Evolutionary conservation across 768 basidiomycete species (phyloP).

Genomic region (Multifurca ochricompacta): DNA sequence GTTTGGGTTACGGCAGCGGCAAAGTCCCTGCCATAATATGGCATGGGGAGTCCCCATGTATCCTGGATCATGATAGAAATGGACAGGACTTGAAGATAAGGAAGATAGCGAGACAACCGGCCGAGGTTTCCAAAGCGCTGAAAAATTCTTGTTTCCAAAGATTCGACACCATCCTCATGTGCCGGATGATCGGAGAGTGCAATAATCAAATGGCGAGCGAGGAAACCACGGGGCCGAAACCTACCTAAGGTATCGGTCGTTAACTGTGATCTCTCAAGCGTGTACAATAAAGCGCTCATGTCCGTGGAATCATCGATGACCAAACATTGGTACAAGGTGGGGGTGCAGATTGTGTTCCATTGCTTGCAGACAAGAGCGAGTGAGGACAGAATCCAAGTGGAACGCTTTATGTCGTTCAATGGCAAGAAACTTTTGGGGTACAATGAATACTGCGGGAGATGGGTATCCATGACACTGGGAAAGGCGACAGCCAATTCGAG

Average conservation of each 20-base stretch:
- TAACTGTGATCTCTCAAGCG: not conserved
- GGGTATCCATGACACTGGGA: not conserved
- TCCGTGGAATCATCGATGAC: not conserved
- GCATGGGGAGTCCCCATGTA: not conserved
- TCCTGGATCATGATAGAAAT: slow-evolving; percentile 6
- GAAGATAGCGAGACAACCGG: slow-evolving; percentile 6
- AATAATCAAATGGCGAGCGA: slow-evolving; percentile 14
- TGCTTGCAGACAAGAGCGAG: slow-evolving; percentile 11
- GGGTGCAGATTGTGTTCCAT: slow-evolving; percentile 10
- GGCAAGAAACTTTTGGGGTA: not conserved
- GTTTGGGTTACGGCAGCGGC: not conserved
- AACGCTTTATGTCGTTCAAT: slow-evolving; percentile 3
- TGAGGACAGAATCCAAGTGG: not conserved
- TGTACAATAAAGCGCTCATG: not conserved
- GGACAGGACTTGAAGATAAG: slow-evolving; percentile 10
- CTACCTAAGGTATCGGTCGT: not conserved
- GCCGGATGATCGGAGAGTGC: slow-evolving; percentile 5
- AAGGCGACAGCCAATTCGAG: not conserved
- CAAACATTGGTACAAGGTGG: slow-evolving; percentile 7
- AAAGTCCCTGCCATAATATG: slow-evolving; percentile 14
- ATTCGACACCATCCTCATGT: not conserved
- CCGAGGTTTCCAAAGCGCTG: slow-evolving; percentile 11
- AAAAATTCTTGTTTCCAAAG: not conserved
- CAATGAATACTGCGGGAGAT: not conserved
- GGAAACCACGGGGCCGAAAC: not conserved